Percentiles rank a stretch among this genome's conserved stretches.
These are phyloP conservation scores for Hanseniaspora gamundiae DNA, from an alignment of 1,139 yeast genomes.

Conservation along the genomic window DNA sequence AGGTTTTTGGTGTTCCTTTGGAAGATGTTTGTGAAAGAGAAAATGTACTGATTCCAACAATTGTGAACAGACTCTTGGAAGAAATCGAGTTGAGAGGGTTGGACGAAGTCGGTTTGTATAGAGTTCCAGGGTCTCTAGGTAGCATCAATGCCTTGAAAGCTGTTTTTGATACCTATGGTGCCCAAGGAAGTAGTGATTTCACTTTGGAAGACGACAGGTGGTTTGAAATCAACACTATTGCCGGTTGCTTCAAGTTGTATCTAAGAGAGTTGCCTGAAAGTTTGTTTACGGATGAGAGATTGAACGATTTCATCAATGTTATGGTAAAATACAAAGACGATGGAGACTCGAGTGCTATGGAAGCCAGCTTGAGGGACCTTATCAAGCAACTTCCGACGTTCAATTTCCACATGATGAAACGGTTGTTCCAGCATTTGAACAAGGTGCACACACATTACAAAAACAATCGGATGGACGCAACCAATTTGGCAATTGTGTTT, in stretches of 20 bases:
- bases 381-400: conserved; percentile 44
- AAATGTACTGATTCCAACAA: conserved; percentile 45
- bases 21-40: conserved; percentile 66
- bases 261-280: conserved; percentile 87
- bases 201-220: conserved; percentile 55
- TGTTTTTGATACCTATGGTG: conserved; percentile 63
- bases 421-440: conserved; percentile 58
- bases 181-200: conserved; percentile 29
- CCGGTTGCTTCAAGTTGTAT: conserved; percentile 79
- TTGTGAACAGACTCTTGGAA: conserved; percentile 50
- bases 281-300: conserved; percentile 49
- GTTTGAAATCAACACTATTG: conserved; percentile 77
- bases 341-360: conserved; percentile 19
- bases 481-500: conserved; percentile 69
- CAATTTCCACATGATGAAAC: conserved; percentile 56
- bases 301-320: conserved; percentile 35
- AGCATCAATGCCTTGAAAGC: conserved; percentile 59
- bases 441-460: conserved; percentile 46
- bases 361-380: conserved; percentile 12
- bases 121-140: conserved; percentile 82
- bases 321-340: conserved; percentile 24
- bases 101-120: conserved; percentile 83
- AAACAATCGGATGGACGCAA: conserved; percentile 67
- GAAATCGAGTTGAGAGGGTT: conserved; percentile 78
- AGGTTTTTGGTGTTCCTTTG: conserved; percentile 86